Percentiles rank a stretch among this genome's conserved stretches.
Conservation (phyloP, 768 basidiomycete genomes). For the Mycena belliarum region DNA sequence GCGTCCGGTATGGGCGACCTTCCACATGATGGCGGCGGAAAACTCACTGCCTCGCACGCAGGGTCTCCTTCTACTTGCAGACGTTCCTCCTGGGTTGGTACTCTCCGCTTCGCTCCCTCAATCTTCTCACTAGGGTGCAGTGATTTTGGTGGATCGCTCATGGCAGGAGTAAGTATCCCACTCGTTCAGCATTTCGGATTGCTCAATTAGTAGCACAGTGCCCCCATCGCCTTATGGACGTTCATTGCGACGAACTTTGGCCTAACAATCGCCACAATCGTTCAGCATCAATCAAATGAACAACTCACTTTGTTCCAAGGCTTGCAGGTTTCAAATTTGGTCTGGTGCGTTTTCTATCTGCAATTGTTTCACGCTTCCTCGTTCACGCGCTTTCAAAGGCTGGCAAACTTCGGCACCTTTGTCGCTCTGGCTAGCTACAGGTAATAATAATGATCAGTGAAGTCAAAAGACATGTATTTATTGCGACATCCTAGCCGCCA, state of each 20-base stretch:
- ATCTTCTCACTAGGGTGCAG: constrained; percentile 34
- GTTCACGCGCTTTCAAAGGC: constrained; percentile 25
- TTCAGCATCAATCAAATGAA: constrained; percentile 26
- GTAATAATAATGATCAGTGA: not conserved
- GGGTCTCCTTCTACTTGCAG: constrained; percentile 31
- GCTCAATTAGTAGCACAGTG: constrained; percentile 16
- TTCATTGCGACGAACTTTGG: constrained; percentile 43
- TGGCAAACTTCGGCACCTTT: constrained; percentile 45
- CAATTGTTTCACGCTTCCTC: not conserved
- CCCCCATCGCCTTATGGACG: constrained; percentile 43
- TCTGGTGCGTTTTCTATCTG: constrained; percentile 32
- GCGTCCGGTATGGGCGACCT: constrained; percentile 18
- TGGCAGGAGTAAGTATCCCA: constrained; percentile 29
- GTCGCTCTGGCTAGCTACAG: constrained; percentile 42
- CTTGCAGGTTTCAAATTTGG: constrained; percentile 41
- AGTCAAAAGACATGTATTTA: not conserved
- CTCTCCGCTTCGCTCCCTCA: not conserved
- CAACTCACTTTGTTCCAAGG: constrained; percentile 42
- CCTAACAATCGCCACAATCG: constrained; percentile 39
- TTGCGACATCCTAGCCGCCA: constrained; percentile 26
- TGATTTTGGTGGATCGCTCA: constrained; percentile 42
- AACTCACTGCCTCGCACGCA: too few relatives aligned
- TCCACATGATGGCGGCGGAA: too few relatives aligned
- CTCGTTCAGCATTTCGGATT: not conserved
- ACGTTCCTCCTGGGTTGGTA: constrained; percentile 28